Percentiles rank a stretch among this genome's conserved stretches.
Evolutionary conservation across 441 rosid genomes (phyloP).

Genomic region (Metrosideros polymorpha): DNA sequence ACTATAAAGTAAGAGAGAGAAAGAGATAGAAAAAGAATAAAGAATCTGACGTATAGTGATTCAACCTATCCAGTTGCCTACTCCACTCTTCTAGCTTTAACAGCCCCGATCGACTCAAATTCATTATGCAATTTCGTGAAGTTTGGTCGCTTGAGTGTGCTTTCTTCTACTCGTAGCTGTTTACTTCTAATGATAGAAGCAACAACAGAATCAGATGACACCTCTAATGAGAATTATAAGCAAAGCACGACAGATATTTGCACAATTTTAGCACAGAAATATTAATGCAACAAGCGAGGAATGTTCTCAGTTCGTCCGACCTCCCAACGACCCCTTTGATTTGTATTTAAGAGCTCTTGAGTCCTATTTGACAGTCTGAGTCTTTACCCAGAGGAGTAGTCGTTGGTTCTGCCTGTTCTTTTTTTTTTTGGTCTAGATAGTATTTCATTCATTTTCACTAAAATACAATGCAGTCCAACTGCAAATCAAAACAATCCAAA

Average conservation of each 20-base stretch:
- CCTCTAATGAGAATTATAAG: not conserved
- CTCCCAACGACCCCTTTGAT: not conserved
- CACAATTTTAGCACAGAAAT: no score
- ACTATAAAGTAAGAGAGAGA: not conserved
- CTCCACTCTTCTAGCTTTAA: not conserved
- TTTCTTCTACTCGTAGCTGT: not conserved
- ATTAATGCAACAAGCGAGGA: not conserved
- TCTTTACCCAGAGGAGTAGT: not conserved
- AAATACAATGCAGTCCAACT: no score
- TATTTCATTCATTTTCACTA: no score
- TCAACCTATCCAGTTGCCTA: not conserved
- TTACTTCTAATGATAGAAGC: not conserved
- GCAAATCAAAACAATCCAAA: no score
- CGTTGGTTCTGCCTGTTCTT: not conserved
- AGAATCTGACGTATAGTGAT: not conserved
- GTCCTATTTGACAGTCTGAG: not conserved
- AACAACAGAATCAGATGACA: not conserved
- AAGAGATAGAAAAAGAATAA: not conserved
- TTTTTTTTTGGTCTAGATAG: no score
- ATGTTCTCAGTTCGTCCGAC: not conserved
- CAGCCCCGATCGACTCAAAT: no score
- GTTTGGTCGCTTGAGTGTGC: not conserved
- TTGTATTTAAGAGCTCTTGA: not conserved
- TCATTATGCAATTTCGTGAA: not conserved
- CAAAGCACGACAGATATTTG: not conserved